Conservation (phyloP, 2,329 filamentous ascomycete genomes). For the Emydomyces testavorans region DNA sequence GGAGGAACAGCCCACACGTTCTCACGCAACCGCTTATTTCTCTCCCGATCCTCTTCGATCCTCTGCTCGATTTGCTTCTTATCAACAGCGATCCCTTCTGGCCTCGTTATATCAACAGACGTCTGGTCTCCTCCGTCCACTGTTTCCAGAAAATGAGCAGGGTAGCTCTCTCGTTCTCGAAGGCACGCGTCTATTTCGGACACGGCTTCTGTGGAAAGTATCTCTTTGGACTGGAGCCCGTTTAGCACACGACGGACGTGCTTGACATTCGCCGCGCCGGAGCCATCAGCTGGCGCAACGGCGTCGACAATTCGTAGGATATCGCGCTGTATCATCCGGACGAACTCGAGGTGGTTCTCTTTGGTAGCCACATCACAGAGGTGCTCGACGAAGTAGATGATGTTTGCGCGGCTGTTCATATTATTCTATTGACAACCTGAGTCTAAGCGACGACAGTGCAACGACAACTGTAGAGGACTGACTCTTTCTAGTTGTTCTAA, state of each 20-base stretch:
- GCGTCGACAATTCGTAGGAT: conserved; percentile 85
- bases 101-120: conserved; percentile 19
- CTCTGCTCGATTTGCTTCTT: conserved; percentile 87
- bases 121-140: conserved; percentile 23
- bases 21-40: conserved; percentile 84
- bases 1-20: conserved; percentile 80
- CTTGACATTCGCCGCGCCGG: conserved; percentile 85
- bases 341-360: conserved; percentile 66
- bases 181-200: conserved; percentile 72
- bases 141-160: conserved; percentile 46
- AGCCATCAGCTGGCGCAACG: conserved; percentile 75
- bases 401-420: conserved; percentile 95
- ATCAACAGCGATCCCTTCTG: conserved; percentile 46
- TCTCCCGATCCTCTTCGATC: conserved; percentile 90
- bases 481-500: conserved; percentile 85
- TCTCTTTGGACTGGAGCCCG: conserved; percentile 56
- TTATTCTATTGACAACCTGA: conserved; percentile 49
- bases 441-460: neutral
- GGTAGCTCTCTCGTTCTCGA: conserved; percentile 60
- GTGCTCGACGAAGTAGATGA: conserved; percentile 97
- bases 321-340: conserved; percentile 89
- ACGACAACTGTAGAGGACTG: conserved; percentile 23
- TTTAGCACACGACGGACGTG: conserved; percentile 73
- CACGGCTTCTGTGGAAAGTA: conserved; percentile 64
- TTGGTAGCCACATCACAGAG: conserved; percentile 76